Evolutionary conservation across 805 yeast genomes (phyloP).

Genomic region (Yarrowia osloensis): DNA sequence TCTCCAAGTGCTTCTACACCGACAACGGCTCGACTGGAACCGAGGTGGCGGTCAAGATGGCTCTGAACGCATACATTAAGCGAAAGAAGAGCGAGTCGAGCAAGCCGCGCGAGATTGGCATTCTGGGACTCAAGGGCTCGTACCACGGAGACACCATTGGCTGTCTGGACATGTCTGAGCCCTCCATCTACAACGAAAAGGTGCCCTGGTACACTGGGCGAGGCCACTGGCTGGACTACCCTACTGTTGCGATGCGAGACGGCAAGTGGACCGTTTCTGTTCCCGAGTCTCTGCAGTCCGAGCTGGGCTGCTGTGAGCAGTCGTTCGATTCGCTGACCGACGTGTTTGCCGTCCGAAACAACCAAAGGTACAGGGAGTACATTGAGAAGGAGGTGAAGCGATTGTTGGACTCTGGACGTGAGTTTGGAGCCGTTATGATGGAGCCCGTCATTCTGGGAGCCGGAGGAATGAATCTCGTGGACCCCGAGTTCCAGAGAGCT

Average conservation of each 20-base stretch:
- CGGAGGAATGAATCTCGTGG: constrained; percentile 38
- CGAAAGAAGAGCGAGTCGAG: constrained; percentile 9
- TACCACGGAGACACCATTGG: constrained; percentile 40
- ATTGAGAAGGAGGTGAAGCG: constrained; percentile 31
- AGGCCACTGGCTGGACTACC: constrained; percentile 39
- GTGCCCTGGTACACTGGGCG: constrained; percentile 37
- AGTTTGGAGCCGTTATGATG: constrained; percentile 38
- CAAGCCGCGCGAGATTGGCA: constrained; percentile 33
- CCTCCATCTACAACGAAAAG: constrained; percentile 36
- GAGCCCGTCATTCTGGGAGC: constrained; percentile 39
- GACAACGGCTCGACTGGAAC: constrained; percentile 40
- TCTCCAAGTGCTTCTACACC: constrained; percentile 36
- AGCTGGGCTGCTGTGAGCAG: constrained; percentile 24
- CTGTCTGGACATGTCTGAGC: constrained; percentile 38
- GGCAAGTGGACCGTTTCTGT: constrained; percentile 36
- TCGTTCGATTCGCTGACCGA: constrained; percentile 31
- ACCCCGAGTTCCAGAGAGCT: constrained; percentile 37
- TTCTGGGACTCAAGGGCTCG: constrained; percentile 37
- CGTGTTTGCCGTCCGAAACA: constrained; percentile 32
- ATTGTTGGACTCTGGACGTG: constrained; percentile 32
- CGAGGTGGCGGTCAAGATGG: constrained; percentile 40
- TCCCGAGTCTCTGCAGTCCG: constrained; percentile 31
- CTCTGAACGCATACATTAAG: constrained; percentile 34
- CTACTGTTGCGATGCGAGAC: constrained; percentile 34
- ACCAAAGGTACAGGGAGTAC: constrained; percentile 32